These are phyloP conservation scores for Centaurea solstitialis DNA, from an alignment of 129 eudicot genomes.

Conservation along the genomic window DNA sequence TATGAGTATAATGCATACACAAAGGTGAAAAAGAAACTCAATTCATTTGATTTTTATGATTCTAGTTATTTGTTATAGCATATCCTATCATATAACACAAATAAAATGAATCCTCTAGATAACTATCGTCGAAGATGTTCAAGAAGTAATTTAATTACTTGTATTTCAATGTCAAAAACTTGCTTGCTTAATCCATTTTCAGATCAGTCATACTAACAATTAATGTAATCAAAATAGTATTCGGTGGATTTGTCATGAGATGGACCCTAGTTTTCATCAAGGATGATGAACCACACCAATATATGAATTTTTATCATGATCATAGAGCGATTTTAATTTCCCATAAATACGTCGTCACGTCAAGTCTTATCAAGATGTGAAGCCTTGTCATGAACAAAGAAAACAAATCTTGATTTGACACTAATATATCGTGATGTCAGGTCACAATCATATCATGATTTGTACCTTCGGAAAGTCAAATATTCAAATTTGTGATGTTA, in stretches of 20 bases:
- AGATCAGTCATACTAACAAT: neutral
- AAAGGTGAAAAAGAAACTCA: too few species aligned
- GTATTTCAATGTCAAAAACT: neutral
- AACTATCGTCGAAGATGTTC: neutral
- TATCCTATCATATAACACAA: neutral
- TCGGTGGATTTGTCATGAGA: neutral
- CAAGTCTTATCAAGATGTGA: neutral
- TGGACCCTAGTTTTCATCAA: neutral
- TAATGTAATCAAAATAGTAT: neutral
- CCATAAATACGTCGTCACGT: conserved; percentile 4
- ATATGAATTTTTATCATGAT: neutral
- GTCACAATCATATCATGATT: conserved; percentile 12
- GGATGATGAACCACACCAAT: neutral
- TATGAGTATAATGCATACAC: too few species aligned
- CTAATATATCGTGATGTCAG: conserved; percentile 7
- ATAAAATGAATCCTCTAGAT: neutral
- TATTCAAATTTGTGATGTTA: neutral
- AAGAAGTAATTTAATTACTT: neutral
- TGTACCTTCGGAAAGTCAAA: neutral
- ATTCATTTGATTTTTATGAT: too few species aligned
- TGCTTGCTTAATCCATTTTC: neutral
- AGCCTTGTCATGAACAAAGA: neutral
- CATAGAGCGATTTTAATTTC: neutral
- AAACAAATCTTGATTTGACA: conserved; percentile 7
- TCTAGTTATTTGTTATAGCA: neutral